A percentile compares a stretch with the other conserved stretches of the same genome.
Conservation (phyloP, 2,329 filamentous ascomycete genomes). For the Xylariales sp. region DNA sequence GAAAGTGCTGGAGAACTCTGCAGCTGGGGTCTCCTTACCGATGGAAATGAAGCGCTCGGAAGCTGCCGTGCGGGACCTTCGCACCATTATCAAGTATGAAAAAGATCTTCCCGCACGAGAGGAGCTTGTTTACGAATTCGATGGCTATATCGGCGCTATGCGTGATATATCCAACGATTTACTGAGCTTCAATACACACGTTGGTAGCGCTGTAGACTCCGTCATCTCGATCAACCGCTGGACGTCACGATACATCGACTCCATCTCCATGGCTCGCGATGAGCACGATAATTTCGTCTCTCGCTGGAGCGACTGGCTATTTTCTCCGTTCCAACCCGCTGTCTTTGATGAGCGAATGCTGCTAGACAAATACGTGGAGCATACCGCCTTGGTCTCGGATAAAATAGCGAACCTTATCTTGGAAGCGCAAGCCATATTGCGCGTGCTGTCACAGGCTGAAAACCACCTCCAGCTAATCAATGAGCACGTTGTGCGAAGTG, state of each 20-base stretch:
- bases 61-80: conserved; percentile 67
- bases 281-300: conserved; percentile 27
- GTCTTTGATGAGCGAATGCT: conserved; percentile 58
- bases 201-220: conserved; percentile 68
- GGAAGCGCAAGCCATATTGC: conserved; percentile 65
- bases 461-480: conserved; percentile 66
- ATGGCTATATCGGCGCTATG: conserved; percentile 69
- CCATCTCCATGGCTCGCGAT: conserved; percentile 40
- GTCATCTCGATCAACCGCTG: conserved; percentile 72
- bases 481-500: conserved; percentile 62
- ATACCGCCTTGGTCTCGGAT: conserved; percentile 65
- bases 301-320: conserved; percentile 38
- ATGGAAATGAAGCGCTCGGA: conserved; percentile 78
- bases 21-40: conserved; percentile 62
- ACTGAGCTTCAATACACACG: conserved; percentile 71
- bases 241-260: conserved; percentile 66
- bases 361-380: conserved; percentile 70
- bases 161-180: conserved; percentile 61
- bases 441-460: conserved; percentile 63
- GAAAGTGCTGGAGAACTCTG: conserved; percentile 65
- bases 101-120: conserved; percentile 57
- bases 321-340: conserved; percentile 60
- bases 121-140: conserved; percentile 71
- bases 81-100: conserved; percentile 67
- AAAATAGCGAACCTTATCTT: conserved; percentile 64